Evolutionary conservation across 148 eudicot genomes (phyloP).

Genomic region (Cornus kousa): DNA sequence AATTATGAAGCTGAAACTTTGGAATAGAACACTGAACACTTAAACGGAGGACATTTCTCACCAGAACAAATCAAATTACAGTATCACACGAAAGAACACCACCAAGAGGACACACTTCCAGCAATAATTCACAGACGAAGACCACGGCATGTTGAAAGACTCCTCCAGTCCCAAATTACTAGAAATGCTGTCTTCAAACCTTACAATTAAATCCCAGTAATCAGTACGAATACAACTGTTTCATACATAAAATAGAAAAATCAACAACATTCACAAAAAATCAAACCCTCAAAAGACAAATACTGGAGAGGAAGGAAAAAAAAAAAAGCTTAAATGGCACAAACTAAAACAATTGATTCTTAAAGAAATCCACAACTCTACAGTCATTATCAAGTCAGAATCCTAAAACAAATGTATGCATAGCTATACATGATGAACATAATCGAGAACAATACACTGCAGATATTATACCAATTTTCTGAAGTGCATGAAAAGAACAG

Average conservation of each 20-base stretch:
- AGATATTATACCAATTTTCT: background rate
- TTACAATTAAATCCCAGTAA: background rate
- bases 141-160: slow-evolving; percentile 55
- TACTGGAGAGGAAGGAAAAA: background rate
- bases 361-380: too few relatives aligned
- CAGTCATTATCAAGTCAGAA: background rate
- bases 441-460: background rate
- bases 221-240: background rate
- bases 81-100: slow-evolving; percentile 60
- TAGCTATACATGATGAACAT: background rate
- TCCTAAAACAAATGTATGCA: background rate
- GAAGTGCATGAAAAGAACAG: background rate
- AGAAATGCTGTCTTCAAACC: slow-evolving; percentile 1
- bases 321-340: too few relatives aligned
- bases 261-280: background rate
- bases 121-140: slow-evolving; percentile 29
- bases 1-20: background rate
- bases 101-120: slow-evolving; percentile 53
- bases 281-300: background rate
- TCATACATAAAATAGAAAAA: background rate
- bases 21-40: background rate
- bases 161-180: slow-evolving; percentile 15
- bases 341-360: background rate
- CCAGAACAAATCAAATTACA: slow-evolving; percentile 32
- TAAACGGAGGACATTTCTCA: slow-evolving; percentile 16